Conservation (phyloP, 257 asterid species). For the Prunella vulgaris region DNA sequence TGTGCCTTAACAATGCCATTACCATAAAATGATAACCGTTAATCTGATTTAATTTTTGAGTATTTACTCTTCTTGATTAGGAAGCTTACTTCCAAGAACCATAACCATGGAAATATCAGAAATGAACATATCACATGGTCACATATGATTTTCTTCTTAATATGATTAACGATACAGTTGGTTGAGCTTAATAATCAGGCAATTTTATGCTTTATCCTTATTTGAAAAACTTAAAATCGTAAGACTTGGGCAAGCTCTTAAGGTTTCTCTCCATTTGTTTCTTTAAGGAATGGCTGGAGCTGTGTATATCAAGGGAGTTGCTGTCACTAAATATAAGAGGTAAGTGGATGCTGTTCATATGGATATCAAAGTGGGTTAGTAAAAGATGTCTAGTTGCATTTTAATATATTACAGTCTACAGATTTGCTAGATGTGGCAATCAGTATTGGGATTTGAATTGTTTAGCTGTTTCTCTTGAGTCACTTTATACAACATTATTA, state of each 20-base stretch:
- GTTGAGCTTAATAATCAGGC: not conserved
- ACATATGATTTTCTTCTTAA: not conserved
- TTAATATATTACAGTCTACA: not conserved
- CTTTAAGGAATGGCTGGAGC: conserved; percentile 97
- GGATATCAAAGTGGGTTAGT: not conserved
- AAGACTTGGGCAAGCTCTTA: not conserved
- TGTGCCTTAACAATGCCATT: not conserved
- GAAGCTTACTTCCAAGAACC: not conserved
- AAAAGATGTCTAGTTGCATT: conserved; percentile 7
- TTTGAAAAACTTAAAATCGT: not conserved
- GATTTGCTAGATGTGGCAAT: conserved; percentile 4
- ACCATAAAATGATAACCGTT: not conserved
- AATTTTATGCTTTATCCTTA: conserved; percentile 4
- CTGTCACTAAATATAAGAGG: conserved; percentile 89
- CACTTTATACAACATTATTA: not conserved
- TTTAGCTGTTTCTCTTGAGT: conserved; percentile 7
- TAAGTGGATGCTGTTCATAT: conserved; percentile 25
- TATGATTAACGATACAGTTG: not conserved
- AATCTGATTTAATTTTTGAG: not conserved
- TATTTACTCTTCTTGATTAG: not conserved
- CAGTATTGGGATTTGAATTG: not conserved
- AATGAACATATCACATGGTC: not conserved
- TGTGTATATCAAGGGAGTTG: conserved; percentile 90
- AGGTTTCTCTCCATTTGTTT: conserved; percentile 1
- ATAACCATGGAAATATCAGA: not conserved